A percentile compares a stretch with the other conserved stretches of the same genome.
These are phyloP conservation scores for Talaromyces stipitatus DNA, from an alignment of 495 filamentous ascomycete species.

Conservation along the genomic window DNA sequence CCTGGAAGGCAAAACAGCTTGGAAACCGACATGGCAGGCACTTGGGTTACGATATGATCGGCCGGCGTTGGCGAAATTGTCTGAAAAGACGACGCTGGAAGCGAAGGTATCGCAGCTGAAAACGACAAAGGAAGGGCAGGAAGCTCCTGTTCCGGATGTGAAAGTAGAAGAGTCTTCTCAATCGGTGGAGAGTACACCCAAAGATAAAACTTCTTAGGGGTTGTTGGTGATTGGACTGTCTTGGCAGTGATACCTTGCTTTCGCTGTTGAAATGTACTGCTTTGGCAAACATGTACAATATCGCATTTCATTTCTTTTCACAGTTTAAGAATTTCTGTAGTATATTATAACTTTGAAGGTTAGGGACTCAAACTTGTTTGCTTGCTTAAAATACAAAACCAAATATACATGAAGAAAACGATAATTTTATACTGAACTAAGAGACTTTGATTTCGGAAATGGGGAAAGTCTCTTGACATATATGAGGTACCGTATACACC, in stretches of 20 bases:
- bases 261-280: background rate
- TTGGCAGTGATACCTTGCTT: background rate
- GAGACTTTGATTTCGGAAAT: background rate
- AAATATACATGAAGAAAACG: background rate
- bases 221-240: background rate
- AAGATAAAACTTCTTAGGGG: background rate
- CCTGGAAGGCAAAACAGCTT: conserved; percentile 30
- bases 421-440: background rate
- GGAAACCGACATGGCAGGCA: conserved; percentile 42
- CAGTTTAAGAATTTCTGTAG: background rate
- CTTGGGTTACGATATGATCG: conserved; percentile 28
- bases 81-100: background rate
- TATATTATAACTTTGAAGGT: background rate
- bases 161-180: background rate
- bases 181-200: background rate
- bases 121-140: background rate
- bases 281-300: background rate
- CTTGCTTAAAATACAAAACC: background rate
- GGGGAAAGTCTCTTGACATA: background rate
- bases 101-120: background rate
- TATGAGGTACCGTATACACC: background rate
- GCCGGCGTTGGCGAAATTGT: conserved; percentile 11
- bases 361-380: background rate
- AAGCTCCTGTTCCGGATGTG: background rate
- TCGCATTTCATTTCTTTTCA: background rate